These are phyloP conservation scores for Euphorbia peplus DNA, from an alignment of 345 rosid genomes.

Conservation along the genomic window DNA sequence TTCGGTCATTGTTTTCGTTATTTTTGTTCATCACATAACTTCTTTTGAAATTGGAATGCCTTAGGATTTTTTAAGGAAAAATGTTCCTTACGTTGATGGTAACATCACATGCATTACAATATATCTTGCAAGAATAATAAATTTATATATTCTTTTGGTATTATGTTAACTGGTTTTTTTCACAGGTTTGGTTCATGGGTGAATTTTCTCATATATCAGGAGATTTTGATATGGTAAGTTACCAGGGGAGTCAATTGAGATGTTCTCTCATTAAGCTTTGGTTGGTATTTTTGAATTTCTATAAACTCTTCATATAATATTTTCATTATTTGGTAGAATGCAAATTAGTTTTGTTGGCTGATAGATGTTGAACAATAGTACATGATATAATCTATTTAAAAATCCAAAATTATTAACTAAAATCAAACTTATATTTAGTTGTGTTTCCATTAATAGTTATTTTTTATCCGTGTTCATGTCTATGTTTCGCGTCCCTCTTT, in stretches of 20 bases:
- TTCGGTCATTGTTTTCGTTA: not conserved
- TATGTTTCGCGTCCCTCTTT: not conserved
- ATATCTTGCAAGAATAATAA: not conserved
- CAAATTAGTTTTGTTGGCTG: not conserved
- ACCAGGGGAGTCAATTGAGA: not conserved
- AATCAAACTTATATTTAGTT: too few species aligned
- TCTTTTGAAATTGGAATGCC: not conserved
- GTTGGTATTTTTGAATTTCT: not conserved
- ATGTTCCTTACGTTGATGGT: not conserved
- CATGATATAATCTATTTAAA: not conserved
- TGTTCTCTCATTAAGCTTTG: conserved; percentile 4
- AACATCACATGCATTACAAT: not conserved
- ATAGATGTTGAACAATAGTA: not conserved
- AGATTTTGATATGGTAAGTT: conserved; percentile 66
- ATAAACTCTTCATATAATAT: not conserved
- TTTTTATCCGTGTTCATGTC: not conserved
- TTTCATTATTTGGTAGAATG: too few species aligned
- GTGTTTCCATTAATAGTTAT: too few species aligned
- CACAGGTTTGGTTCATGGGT: conserved; percentile 78
- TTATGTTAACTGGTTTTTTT: conserved; percentile 1
- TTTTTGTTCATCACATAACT: not conserved
- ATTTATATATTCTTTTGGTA: not conserved
- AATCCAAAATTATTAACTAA: too few species aligned
- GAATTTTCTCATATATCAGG: conserved; percentile 65
- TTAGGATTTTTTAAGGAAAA: not conserved